Evolutionary conservation across 768 basidiomycete genomes (phyloP).

Genomic region (Psilocybe cyanescens): DNA sequence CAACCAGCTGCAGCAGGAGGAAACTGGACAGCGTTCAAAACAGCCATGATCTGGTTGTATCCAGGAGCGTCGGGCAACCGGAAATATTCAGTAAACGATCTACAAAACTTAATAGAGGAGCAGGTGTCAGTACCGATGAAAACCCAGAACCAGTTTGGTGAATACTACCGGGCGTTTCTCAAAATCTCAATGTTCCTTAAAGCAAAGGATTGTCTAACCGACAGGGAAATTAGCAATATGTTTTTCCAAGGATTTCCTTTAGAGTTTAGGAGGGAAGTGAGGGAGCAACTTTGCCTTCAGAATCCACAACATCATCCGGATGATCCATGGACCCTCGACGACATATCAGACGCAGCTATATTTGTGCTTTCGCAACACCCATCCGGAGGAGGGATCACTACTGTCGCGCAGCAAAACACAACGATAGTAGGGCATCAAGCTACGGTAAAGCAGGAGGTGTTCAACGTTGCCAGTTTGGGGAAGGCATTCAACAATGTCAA

Average conservation of each 20-base stretch:
- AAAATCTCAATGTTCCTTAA: too few species aligned
- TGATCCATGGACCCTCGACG: slow-evolving; percentile 10
- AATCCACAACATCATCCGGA: slow-evolving; percentile 14
- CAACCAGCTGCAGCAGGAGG: too few species aligned
- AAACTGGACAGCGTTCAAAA: too few species aligned
- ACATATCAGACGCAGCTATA: slow-evolving; percentile 12
- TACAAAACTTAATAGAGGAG: background rate
- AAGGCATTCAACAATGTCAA: too few species aligned
- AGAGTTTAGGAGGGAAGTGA: slow-evolving; percentile 4
- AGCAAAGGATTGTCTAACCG: too few species aligned
- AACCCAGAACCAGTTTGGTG: slow-evolving; percentile 1
- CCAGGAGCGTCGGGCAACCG: too few species aligned
- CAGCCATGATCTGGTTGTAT: too few species aligned
- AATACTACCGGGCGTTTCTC: slow-evolving; percentile 9
- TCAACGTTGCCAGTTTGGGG: too few species aligned
- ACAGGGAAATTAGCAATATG: background rate
- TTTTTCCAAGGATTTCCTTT: slow-evolving; percentile 16
- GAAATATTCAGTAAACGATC: too few species aligned
- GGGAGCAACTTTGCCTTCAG: slow-evolving; percentile 8
- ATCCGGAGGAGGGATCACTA: too few species aligned
- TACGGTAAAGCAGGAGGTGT: too few species aligned
- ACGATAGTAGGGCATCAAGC: background rate
- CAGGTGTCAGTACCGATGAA: background rate
- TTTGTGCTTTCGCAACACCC: background rate
- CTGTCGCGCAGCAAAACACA: too few species aligned